phyloP scores from a whole-genome alignment of 2,329 filamentous ascomycete genomes.

The Grosmannia penicillata region DNA sequence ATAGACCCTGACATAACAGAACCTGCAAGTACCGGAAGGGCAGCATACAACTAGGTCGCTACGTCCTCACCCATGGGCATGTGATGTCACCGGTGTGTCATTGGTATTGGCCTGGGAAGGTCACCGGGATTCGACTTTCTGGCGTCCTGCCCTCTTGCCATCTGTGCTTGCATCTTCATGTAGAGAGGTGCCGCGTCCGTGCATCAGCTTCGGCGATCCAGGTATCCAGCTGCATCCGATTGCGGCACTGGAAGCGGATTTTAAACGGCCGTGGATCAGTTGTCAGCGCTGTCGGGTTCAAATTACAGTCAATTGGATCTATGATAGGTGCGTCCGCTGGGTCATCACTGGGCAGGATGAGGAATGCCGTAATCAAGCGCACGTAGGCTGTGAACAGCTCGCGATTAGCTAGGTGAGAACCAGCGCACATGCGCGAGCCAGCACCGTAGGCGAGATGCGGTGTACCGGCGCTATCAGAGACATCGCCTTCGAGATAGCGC shows the following conservation, averaged over 20 bases:
- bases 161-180: too few relatives aligned
- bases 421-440: conserved; percentile 48
- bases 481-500: conserved; percentile 36
- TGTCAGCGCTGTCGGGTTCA: conserved; percentile 4
- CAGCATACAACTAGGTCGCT: too few relatives aligned
- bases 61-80: too few relatives aligned
- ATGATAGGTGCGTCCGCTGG: conserved; percentile 32
- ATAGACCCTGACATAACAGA: too few relatives aligned
- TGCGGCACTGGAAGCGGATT: conserved; percentile 3
- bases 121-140: too few relatives aligned
- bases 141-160: too few relatives aligned
- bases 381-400: conserved; percentile 47
- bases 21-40: too few relatives aligned
- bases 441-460: conserved; percentile 51
- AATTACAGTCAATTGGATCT: conserved; percentile 4
- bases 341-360: conserved; percentile 48
- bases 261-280: conserved; percentile 7
- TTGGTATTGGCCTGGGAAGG: too few relatives aligned
- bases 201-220: not conserved
- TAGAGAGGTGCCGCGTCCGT: too few relatives aligned
- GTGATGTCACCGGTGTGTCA: too few relatives aligned
- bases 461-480: conserved; percentile 34
- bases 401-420: conserved; percentile 46
- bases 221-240: not conserved
- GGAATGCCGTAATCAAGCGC: conserved; percentile 42